Evolutionary conservation across 805 yeast genomes (phyloP), one percentile per base, ranked within the genome.

Genomic region (Lachancea quebecensis): DNA sequence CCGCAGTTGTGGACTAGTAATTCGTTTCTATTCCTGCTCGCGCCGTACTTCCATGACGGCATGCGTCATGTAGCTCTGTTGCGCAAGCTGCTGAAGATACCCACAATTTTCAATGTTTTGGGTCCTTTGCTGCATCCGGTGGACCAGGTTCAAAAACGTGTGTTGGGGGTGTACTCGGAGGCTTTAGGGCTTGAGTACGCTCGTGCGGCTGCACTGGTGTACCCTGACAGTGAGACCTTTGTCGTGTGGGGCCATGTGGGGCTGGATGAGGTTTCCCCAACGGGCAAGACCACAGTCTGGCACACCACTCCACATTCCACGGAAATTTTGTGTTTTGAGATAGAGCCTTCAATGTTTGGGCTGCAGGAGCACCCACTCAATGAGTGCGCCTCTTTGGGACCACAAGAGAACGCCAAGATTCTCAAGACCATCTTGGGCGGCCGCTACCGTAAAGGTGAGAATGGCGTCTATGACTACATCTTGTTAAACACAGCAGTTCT

Each of bases 101-200:
- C 98, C 2, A 84, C 98, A 1, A 86, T 93, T 18, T 93, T 93
- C 74, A 93, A 93, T 64, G 81, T 93, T 10, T 68, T 93, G 48
- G 99, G 99, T 0, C 99, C 99, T 1, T 68, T 93, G 49, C 70
- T 93, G 51, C 95, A 93, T 69, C 99, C 99, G 2, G 86, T 87
- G 8, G 89, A 89, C 1, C 64, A 79, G 35, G 68, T 79, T 17
- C 74, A 75, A 50, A 85, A 93, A 4, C 74, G 98, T 51, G 81
- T 93, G 12, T 71, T 93, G 38, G 99, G 99, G 37, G 99, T 93
- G 1, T 88, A 85, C 65, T 72, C 88, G 15, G 85, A 85, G 53
- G 68, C 68, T 7, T 66, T 93, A 50, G 99, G 98, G 4, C 78
- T 74, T 49, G 82, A 85, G 10, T 93, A 85, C 57, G 96, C 97